A percentile compares a stretch with the other conserved stretches of the same genome.
Evolutionary conservation across 805 yeast genomes (phyloP).

Genomic region (Candida palmyrensis): DNA sequence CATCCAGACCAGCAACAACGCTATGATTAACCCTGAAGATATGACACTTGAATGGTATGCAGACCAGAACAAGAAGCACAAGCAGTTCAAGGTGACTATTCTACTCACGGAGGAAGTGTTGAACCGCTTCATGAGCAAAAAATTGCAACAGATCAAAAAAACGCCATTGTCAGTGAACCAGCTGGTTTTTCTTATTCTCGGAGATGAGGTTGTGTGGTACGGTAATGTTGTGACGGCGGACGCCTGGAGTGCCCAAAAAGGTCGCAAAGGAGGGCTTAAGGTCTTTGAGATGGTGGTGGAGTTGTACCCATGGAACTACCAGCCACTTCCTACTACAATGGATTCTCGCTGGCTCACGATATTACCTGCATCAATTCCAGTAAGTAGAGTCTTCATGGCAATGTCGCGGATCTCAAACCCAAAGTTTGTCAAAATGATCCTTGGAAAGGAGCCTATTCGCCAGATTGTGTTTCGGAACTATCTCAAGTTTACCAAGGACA

Average conservation of each 20-base stretch:
- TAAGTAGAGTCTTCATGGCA: conserved; percentile 58
- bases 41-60: conserved; percentile 49
- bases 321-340: conserved; percentile 42
- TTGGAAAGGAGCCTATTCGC: conserved; percentile 51
- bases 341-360: conserved; percentile 34
- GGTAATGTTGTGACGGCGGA: conserved; percentile 47
- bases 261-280: conserved; percentile 18
- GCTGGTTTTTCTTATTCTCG: conserved; percentile 50
- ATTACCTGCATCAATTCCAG: conserved; percentile 60
- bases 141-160: conserved; percentile 47
- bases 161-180: conserved; percentile 58
- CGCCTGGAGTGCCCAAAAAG: conserved; percentile 14
- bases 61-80: conserved; percentile 37
- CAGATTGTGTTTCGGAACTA: conserved; percentile 55
- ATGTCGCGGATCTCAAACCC: conserved; percentile 56
- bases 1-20: conserved; percentile 31
- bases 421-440: conserved; percentile 46
- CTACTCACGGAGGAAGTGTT: conserved; percentile 45
- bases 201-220: conserved; percentile 53
- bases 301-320: conserved; percentile 55
- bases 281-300: conserved; percentile 43
- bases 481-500: conserved; percentile 43
- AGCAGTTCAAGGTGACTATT: conserved; percentile 38
- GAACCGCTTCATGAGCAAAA: conserved; percentile 44
- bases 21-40: conserved; percentile 31